Evolutionary conservation across 768 basidiomycete species (phyloP).

Genomic region (Pleurotus eryngii): DNA sequence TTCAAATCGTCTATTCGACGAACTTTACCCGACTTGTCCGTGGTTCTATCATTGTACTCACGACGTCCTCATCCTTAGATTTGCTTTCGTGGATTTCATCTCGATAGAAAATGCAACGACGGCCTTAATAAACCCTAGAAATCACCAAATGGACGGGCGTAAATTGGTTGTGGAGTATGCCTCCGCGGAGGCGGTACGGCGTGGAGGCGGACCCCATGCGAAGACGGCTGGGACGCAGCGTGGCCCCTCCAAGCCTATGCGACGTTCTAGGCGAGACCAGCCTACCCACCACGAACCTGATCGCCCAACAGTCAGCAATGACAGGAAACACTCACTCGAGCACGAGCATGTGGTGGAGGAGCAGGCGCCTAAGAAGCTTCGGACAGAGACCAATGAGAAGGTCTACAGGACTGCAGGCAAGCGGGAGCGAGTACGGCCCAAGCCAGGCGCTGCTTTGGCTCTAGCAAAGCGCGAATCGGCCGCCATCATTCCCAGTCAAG

Average conservation of each 20-base stretch:
- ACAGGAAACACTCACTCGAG: slow-evolving; percentile 6
- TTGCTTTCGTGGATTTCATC: slow-evolving; percentile 92
- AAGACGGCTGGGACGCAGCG: background rate
- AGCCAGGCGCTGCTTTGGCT: slow-evolving; percentile 79
- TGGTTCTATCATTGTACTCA: background rate
- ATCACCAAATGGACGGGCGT: slow-evolving; percentile 81
- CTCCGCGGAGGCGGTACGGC: slow-evolving; percentile 82
- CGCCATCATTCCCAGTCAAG: slow-evolving; percentile 66
- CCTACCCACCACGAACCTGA: background rate
- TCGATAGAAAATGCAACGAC: slow-evolving; percentile 75
- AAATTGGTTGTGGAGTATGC: slow-evolving; percentile 87
- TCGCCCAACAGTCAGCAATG: background rate
- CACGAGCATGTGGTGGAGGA: background rate
- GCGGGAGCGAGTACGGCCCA: slow-evolving; percentile 48
- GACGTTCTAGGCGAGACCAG: background rate
- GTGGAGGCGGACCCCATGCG: slow-evolving; percentile 45
- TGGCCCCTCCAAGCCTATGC: background rate
- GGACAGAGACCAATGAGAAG: slow-evolving; percentile 10
- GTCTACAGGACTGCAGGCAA: slow-evolving; percentile 16
- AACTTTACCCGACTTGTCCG: background rate
- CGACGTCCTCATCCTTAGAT: slow-evolving; percentile 44
- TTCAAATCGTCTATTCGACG: background rate
- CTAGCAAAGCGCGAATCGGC: slow-evolving; percentile 72
- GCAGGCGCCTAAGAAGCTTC: background rate
- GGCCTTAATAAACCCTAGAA: slow-evolving; percentile 78